Conservation (phyloP, 139 green algal genomes). For the Gonium pectorale region DNA sequence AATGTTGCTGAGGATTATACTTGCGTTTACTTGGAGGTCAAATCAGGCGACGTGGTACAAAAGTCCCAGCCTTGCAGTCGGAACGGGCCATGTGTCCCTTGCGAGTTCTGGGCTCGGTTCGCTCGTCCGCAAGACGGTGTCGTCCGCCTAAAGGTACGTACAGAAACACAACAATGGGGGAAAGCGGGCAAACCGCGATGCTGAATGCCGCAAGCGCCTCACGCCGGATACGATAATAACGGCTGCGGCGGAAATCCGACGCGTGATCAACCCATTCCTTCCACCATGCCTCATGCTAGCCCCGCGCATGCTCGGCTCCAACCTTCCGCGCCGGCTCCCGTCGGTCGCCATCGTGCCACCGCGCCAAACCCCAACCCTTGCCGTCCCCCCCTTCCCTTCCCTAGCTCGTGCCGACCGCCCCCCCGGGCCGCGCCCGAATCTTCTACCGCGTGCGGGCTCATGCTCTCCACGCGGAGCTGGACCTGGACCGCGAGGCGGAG, state of each 20-base stretch:
- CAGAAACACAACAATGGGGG: no score
- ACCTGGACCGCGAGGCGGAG: not conserved
- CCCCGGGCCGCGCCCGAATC: not conserved
- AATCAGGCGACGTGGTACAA: not conserved
- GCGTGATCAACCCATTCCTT: no score
- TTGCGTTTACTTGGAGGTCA: conserved; percentile 3
- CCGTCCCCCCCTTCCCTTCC: not conserved
- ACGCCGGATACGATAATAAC: no score
- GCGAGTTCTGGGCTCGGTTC: conserved; percentile 4
- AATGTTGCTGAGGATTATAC: not conserved
- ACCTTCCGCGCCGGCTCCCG: no score
- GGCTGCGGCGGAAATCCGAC: no score
- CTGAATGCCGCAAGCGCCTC: no score
- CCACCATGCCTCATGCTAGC: no score
- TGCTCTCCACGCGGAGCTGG: not conserved
- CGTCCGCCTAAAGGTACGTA: not conserved
- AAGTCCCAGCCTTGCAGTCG: not conserved
- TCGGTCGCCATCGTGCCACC: not conserved
- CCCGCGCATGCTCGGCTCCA: no score
- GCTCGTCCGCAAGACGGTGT: not conserved
- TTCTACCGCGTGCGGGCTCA: not conserved
- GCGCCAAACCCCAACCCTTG: not conserved
- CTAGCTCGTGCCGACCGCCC: not conserved
- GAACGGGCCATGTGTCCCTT: not conserved
- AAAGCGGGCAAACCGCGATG: no score